Percentiles rank a stretch among this genome's conserved stretches.
Evolutionary conservation across 2,329 filamentous ascomycete species (phyloP).

Genomic region (Scedosporium minutisporum): DNA sequence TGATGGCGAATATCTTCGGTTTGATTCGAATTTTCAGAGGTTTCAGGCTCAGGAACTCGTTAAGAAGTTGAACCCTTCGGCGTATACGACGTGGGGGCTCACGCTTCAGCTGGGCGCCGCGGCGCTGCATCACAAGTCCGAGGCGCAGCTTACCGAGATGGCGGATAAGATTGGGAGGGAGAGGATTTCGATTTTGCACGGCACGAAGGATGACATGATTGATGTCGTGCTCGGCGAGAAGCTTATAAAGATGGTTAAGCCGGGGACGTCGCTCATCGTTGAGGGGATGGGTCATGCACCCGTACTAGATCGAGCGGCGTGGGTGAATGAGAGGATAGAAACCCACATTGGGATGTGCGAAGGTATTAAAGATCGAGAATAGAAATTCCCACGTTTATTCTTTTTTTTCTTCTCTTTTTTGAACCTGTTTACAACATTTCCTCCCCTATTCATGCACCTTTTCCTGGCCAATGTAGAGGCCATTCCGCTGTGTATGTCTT

Average conservation of each 20-base stretch:
- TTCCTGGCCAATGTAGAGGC: no score
- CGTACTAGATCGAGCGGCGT: constrained; percentile 58
- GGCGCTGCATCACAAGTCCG: constrained; percentile 68
- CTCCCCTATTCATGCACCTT: background rate
- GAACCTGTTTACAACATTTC: background rate
- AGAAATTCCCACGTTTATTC: background rate
- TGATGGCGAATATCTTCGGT: constrained; percentile 37
- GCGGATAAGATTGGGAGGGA: constrained; percentile 61
- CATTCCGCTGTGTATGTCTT: no score
- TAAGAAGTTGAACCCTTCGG: constrained; percentile 53
- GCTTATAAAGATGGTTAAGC: constrained; percentile 54
- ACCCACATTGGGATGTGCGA: constrained; percentile 44
- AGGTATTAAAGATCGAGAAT: constrained; percentile 21
- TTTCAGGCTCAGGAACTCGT: constrained; percentile 70
- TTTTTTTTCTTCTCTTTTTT: background rate
- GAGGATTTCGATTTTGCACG: constrained; percentile 70
- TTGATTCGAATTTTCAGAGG: constrained; percentile 70
- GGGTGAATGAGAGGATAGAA: constrained; percentile 58
- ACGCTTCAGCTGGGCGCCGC: constrained; percentile 69
- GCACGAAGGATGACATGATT: constrained; percentile 70
- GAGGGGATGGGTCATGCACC: constrained; percentile 69
- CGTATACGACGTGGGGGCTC: constrained; percentile 59
- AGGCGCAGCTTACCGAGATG: constrained; percentile 45
- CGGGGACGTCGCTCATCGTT: constrained; percentile 51
- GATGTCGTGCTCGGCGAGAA: constrained; percentile 58